Percentiles rank a stretch among this genome's conserved stretches.
These are phyloP conservation scores for Persicaria maculosa DNA, from an alignment of 148 eudicot species.

Conservation along the genomic window DNA sequence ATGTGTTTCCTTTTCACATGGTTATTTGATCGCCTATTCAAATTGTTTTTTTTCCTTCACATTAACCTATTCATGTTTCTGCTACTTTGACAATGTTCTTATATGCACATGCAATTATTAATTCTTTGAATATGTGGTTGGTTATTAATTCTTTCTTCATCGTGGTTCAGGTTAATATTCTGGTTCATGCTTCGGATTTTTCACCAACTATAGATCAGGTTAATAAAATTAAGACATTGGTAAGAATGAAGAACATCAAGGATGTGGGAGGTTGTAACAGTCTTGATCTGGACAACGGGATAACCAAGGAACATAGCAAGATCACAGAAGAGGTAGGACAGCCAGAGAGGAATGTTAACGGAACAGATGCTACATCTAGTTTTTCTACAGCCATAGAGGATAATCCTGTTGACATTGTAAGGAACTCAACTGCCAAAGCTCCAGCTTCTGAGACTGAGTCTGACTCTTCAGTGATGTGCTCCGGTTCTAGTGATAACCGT, in stretches of 20 bases:
- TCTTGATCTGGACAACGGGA: constrained; percentile 8
- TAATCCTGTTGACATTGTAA: neutral
- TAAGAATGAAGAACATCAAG: constrained; percentile 33
- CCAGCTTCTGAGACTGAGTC: constrained; percentile 47
- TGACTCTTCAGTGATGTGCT: constrained; percentile 59
- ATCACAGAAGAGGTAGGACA: constrained; percentile 19
- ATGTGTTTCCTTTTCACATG: constrained; percentile 11
- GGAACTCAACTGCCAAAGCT: constrained; percentile 25
- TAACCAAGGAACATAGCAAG: constrained; percentile 19
- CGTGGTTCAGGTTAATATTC: constrained; percentile 62
- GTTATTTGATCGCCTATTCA: neutral
- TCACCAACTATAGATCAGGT: constrained; percentile 49
- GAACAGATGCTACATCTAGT: constrained; percentile 36
- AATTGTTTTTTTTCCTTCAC: too few species aligned
- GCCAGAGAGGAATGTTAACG: constrained; percentile 36
- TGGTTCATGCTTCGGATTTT: constrained; percentile 59
- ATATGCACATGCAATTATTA: too few species aligned
- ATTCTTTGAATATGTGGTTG: neutral
- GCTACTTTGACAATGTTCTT: too few species aligned
- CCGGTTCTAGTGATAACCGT: constrained; percentile 26
- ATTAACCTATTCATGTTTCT: too few species aligned
- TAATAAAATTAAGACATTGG: constrained; percentile 34
- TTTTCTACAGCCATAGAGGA: too few species aligned
- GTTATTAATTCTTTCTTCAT: neutral
- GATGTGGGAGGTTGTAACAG: constrained; percentile 20